phyloP scores from a whole-genome alignment of 179 eudicot genomes.

The Vitellaria paradoxa region DNA sequence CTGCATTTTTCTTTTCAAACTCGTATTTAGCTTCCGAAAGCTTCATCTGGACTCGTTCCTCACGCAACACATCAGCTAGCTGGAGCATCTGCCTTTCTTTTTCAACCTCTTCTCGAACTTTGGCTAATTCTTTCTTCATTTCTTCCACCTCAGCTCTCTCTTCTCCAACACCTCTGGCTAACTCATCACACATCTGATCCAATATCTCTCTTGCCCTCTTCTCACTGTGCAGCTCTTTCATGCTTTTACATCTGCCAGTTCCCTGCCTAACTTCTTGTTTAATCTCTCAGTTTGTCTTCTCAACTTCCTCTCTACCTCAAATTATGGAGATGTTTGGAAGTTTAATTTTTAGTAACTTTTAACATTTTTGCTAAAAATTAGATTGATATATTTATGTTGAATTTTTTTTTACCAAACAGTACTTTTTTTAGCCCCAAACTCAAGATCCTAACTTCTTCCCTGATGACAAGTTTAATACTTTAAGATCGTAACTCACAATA shows the following conservation, averaged over 20 bases:
- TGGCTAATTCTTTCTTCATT: slow-evolving; percentile 51
- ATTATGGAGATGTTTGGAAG: too few relatives aligned
- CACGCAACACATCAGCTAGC: slow-evolving; percentile 77
- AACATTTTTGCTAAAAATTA: too few relatives aligned
- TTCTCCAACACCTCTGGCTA: slow-evolving; percentile 70
- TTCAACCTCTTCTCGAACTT: slow-evolving; percentile 71
- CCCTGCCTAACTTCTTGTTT: slow-evolving; percentile 67
- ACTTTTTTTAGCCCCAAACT: too few relatives aligned
- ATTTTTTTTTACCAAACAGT: too few relatives aligned
- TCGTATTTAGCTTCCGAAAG: slow-evolving; percentile 76
- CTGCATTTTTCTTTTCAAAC: slow-evolving; percentile 81
- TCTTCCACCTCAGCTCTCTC: slow-evolving; percentile 70
- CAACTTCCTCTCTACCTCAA: slow-evolving; percentile 62
- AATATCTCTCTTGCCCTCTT: slow-evolving; percentile 62
- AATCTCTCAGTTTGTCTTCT: slow-evolving; percentile 71
- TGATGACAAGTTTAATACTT: too few relatives aligned
- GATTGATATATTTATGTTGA: too few relatives aligned
- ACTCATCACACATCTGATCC: slow-evolving; percentile 75
- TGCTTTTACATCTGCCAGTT: slow-evolving; percentile 55
- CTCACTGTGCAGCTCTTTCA: slow-evolving; percentile 57
- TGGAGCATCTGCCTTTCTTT: slow-evolving; percentile 88
- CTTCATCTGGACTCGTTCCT: slow-evolving; percentile 97
- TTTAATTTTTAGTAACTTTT: too few relatives aligned
- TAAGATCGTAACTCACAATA: too few relatives aligned
- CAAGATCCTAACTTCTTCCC: too few relatives aligned